Evolutionary conservation across 2,329 filamentous ascomycete species (phyloP), one percentile per base, ranked within the genome.

Genomic region (Trichophyton benhamiae): DNA sequence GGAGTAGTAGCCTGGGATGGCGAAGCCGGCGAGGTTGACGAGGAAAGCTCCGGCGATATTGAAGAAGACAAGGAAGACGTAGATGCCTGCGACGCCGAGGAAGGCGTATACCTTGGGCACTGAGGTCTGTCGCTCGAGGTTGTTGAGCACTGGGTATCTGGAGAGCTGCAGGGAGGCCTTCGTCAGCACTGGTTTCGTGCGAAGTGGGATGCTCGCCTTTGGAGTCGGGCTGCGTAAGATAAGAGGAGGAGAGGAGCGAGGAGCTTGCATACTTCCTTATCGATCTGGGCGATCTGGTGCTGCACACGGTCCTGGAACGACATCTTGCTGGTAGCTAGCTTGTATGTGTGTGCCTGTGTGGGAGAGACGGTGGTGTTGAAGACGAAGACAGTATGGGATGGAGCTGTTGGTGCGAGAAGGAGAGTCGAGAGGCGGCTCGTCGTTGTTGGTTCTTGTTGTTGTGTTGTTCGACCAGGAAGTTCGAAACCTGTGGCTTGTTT

Each of bases 1-100:
- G 27, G 83, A 86, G 75, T 86, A 87, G 77, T 86, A 87, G 66
- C 80, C 82, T 55, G 84, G 84, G 64, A 87, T 76, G 65, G 83
- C 71, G 72, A 87, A 87, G 64, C 84, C 84, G 64, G 83, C 83
- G 69, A 84, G 79, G 76, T 87, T 87, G 71, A 86, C 83, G 63
- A 87, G 79, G 74, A 87, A 86, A 70, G 83, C 81, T 74, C 84
- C 84, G 64, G 81, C 84, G 66, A 87, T 86, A 78, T 87, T 87
- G 78, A 87, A 87, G 78, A 87, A 87, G 74, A 87, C 79, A 61
- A 86, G 77, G 80, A 86, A 86, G 77, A 85, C 85, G 79, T 87
- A 87, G 64, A 86, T 77, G 62, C 82, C 83, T 65, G 77, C 81
- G 61, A 87, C 76, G 67, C 83, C 84, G 57, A 87, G 82, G 72